Evolutionary conservation across 176 grass and related monocot species (phyloP), one percentile per base, ranked within the genome.

Genomic region (Aegilops speltoides): DNA sequence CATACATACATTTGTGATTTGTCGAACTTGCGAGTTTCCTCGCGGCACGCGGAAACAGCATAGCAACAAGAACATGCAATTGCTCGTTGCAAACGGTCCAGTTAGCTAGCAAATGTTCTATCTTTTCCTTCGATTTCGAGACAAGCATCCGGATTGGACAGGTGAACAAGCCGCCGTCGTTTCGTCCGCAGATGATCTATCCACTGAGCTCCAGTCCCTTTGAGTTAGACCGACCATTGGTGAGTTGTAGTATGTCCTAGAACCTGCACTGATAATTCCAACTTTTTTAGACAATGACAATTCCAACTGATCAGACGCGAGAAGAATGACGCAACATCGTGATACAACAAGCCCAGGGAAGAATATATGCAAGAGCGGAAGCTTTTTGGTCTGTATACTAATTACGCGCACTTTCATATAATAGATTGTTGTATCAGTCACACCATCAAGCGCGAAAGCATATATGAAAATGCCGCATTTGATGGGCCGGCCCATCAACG

Each of bases 181-280:
- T 13, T 68, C 83, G 60, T 65, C 32, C 79, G 52, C 17, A 34
- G 65, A 74, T 60, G 75, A 66, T 79, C 26, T 19, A 66, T 90
- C 73, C 83, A 67, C 59, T 87, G 67, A 68, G 75, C 74, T 87
- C 80, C 80, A 80, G 60, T 83, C 85, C 43, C 75, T 45, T 90
- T 46, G 16, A 34, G 80, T 87, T 83, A 86, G 79, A 87, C 41
- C 41, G 67, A 37, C 43, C 56, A 74, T 28, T 8, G 29, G 32
- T 22, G 43, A 37, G 75, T 41, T 41, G 38, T 41, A 41, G 2
- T 32, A 43, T 43, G 40, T 43, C 40, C 10, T 43, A 43, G 40
- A 43, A 43, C 40, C 40, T 43, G 40, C 40, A 12, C 40, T 43
- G 40, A 43, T 12, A 43, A 11, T 43, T 43, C 40, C 40, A 41